A percentile compares a stretch with the other conserved stretches of the same genome.
Conservation (phyloP, 2,329 filamentous ascomycete genomes). For the Herpotrichia juniperi region DNA sequence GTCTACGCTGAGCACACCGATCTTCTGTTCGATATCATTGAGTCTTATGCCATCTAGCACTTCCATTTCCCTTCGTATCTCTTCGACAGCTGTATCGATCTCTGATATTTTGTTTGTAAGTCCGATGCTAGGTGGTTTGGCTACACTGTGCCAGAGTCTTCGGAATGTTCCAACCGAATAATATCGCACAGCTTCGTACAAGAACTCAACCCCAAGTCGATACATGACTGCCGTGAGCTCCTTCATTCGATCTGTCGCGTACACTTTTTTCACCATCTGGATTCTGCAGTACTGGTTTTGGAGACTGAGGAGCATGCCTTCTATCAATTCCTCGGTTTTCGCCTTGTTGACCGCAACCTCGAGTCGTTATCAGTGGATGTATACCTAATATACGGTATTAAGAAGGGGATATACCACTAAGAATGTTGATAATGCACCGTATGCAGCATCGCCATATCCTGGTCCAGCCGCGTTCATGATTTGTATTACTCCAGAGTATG, state of each 20-base stretch:
- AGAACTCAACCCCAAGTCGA: constrained; percentile 11
- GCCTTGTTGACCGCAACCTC: constrained; percentile 13
- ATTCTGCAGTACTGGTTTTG: constrained; percentile 13
- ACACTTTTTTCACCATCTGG: constrained; percentile 9
- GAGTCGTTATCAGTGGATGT: background rate
- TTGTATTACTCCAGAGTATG: constrained; percentile 12
- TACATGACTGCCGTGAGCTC: constrained; percentile 11
- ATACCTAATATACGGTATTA: background rate
- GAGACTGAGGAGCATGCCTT: constrained; percentile 8
- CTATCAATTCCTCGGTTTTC: constrained; percentile 12
- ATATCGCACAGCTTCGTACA: constrained; percentile 11
- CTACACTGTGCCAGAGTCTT: constrained; percentile 2
- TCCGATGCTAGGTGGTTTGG: constrained; percentile 6
- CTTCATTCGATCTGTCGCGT: constrained; percentile 11
- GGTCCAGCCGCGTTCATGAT: constrained; percentile 14
- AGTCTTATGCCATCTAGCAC: constrained; percentile 9
- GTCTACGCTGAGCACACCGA: background rate
- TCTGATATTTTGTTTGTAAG: constrained; percentile 11
- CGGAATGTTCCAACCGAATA: constrained; percentile 7
- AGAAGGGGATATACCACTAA: constrained; percentile 7
- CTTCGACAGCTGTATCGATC: constrained; percentile 10
- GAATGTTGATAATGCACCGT: constrained; percentile 13
- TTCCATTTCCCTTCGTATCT: constrained; percentile 12
- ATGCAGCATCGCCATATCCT: constrained; percentile 13
- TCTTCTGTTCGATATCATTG: constrained; percentile 1